Base-by-base conservation (phyloP, 1,284 basidiomycete species). In the Cutaneotrichosporon daszewskae region DNA sequence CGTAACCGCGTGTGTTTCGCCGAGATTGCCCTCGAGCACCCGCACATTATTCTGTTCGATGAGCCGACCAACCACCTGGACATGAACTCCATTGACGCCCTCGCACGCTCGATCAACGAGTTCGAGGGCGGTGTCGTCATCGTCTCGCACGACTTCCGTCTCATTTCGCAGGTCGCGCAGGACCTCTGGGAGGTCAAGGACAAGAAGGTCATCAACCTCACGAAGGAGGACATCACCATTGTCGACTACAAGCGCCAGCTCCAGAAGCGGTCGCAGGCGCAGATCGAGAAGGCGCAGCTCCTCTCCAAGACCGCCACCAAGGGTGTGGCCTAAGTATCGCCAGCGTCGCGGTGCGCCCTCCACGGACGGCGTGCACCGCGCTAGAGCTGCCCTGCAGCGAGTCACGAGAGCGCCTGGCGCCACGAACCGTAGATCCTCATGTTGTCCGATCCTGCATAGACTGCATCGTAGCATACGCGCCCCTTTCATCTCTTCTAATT, bases 141-240 rank as follows among this genome's bases (percentile, higher is more conserved):
- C 63, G 90, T 95, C 53, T 94, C 90, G 35, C 91, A 95, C 77
- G 89, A 95, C 72, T 95, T 95, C 84, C 84, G 88, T 63, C 81
- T 94, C 53, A 94, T 94, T 69, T 85, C 85, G 42, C 91, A 95
- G 74, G 90, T 95, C 35, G 91, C 89, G 42, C 85, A 97, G 68
- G 92, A 97, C 70, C 81, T 98, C 11, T 98, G 94, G 94, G 94
- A 98, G 73, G 94, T 98, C 49, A 90, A 90, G 70, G 80, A 91
- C 71, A 84, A 85, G 72, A 89, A 87, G 70, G 92, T 98, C 69
- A 80, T 81, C 71, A 96, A 97, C 75, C 73, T 98, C 54, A 87
- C 89, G 23, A 91, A 77, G 76, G 76, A 82, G 60, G 90, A 89
- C 58, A 86, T 94, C 64, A 82, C 80, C 40, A 92, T 94, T 68